Percentiles rank a stretch among this genome's conserved stretches.
phyloP scores from a whole-genome alignment of 192 early-diverging fungal species.

The Coemansia reversa region DNA sequence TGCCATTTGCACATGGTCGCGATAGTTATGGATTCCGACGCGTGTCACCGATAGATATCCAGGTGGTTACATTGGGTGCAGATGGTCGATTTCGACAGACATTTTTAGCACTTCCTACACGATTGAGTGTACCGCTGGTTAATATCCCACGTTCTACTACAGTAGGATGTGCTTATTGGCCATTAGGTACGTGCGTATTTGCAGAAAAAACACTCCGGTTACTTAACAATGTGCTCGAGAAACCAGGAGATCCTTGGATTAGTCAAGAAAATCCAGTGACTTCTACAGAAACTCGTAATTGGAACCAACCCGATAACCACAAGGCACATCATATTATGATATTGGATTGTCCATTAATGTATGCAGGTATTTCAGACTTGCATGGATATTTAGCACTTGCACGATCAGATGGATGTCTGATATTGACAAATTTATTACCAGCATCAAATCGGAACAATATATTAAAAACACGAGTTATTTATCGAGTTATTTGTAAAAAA shows the following conservation, averaged over 20 bases:
- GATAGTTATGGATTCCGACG: conserved; percentile 7
- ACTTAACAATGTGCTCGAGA: background rate
- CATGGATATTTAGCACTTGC: background rate
- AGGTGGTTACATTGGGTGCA: conserved; percentile 11
- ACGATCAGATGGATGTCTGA: background rate
- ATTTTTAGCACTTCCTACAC: conserved; percentile 13
- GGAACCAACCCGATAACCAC: background rate
- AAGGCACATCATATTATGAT: background rate
- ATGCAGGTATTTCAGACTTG: background rate
- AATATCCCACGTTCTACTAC: conserved; percentile 6
- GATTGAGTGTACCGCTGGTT: conserved; percentile 10
- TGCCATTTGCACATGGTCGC: background rate
- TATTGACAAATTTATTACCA: background rate
- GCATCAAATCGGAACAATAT: background rate
- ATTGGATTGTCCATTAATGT: background rate
- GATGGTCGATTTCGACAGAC: conserved; percentile 28
- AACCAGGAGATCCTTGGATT: conserved; percentile 13
- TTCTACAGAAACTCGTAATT: background rate
- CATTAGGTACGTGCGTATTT: conserved; percentile 4
- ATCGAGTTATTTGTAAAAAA: background rate
- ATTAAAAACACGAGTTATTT: background rate
- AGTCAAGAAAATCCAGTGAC: background rate
- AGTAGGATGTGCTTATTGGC: conserved; percentile 14
- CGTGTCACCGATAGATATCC: conserved; percentile 12
- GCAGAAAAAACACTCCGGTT: conserved; percentile 25